A percentile compares a stretch with the other conserved stretches of the same genome.
These are phyloP conservation scores for Podospora sp. DNA, from an alignment of 495 filamentous ascomycete genomes.

Conservation along the genomic window DNA sequence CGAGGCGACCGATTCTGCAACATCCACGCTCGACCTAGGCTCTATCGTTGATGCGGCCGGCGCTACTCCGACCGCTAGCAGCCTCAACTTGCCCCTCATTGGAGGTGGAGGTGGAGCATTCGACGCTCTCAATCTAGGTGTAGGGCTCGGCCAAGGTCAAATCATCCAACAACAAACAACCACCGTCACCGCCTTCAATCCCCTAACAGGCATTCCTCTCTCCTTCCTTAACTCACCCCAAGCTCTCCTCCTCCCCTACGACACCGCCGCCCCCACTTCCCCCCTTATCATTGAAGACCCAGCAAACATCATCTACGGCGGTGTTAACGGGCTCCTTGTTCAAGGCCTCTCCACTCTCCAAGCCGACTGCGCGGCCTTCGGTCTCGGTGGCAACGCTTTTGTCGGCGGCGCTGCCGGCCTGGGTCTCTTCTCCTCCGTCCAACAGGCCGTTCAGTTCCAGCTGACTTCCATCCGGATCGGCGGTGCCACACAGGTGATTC, in stretches of 20 bases:
- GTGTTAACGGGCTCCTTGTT: slow-evolving; percentile 33
- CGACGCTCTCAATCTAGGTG: slow-evolving; percentile 13
- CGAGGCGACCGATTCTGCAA: background rate
- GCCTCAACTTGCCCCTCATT: background rate
- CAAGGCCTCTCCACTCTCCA: slow-evolving; percentile 34
- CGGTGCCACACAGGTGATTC: background rate
- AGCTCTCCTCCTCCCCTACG: slow-evolving; percentile 36
- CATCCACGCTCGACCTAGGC: background rate
- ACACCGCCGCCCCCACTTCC: slow-evolving; percentile 26
- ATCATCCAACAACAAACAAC: slow-evolving; percentile 11
- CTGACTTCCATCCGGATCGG: slow-evolving; percentile 8
- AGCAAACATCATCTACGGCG: slow-evolving; percentile 39
- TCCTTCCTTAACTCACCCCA: slow-evolving; percentile 29
- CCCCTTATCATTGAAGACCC: slow-evolving; percentile 40
- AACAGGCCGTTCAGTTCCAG: slow-evolving; percentile 1
- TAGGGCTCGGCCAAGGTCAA: slow-evolving; percentile 9
- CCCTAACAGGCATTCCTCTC: slow-evolving; percentile 30
- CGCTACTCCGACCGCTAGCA: background rate
- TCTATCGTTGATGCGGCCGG: background rate
- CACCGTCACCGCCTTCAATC: slow-evolving; percentile 9
- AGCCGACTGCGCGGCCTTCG: slow-evolving; percentile 30
- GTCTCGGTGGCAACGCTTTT: slow-evolving; percentile 18
- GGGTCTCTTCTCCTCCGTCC: slow-evolving; percentile 4
- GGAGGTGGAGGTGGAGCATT: background rate
- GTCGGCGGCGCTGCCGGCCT: slow-evolving; percentile 18